A percentile compares a stretch with the other conserved stretches of the same genome.
These are phyloP conservation scores for Xylaria sp. DNA, from an alignment of 2,329 filamentous ascomycete species.

Conservation along the genomic window DNA sequence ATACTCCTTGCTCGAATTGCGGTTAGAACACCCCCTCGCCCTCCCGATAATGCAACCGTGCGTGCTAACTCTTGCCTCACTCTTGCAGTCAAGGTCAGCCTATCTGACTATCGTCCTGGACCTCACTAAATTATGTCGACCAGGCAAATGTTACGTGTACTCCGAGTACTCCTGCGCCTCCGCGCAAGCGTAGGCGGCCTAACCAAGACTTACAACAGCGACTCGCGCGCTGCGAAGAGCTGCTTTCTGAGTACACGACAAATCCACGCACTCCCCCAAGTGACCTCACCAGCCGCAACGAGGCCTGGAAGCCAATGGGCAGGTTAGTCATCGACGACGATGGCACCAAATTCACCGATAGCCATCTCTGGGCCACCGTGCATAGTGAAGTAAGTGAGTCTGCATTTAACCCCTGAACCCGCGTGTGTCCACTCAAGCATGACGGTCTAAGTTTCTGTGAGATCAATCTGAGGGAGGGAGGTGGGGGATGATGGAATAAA, in stretches of 20 bases:
- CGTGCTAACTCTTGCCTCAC: slow-evolving; percentile 16
- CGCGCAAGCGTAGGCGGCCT: slow-evolving; percentile 67
- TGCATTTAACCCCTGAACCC: background rate
- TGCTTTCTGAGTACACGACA: slow-evolving; percentile 67
- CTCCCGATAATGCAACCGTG: background rate
- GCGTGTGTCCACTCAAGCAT: background rate
- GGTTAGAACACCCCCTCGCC: slow-evolving; percentile 35
- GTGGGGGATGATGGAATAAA: background rate
- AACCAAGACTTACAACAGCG: slow-evolving; percentile 72
- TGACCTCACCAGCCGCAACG: slow-evolving; percentile 47
- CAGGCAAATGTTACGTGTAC: slow-evolving; percentile 70
- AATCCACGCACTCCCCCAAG: slow-evolving; percentile 42
- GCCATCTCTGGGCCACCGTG: slow-evolving; percentile 63
- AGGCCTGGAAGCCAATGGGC: slow-evolving; percentile 59
- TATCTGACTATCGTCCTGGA: slow-evolving; percentile 17
- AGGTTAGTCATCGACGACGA: slow-evolving; percentile 67
- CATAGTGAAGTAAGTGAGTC: slow-evolving; percentile 64
- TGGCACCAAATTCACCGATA: slow-evolving; percentile 67
- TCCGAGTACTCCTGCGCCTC: slow-evolving; percentile 69
- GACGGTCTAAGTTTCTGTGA: background rate
- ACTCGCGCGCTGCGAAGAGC: slow-evolving; percentile 67
- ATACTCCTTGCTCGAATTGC: slow-evolving; percentile 69
- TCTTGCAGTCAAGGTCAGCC: slow-evolving; percentile 59
- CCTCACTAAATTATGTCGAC: slow-evolving; percentile 30
- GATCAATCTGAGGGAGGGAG: background rate